These are phyloP conservation scores for Vanrija humicola DNA, from an alignment of 1,284 basidiomycete genomes.

Conservation along the genomic window DNA sequence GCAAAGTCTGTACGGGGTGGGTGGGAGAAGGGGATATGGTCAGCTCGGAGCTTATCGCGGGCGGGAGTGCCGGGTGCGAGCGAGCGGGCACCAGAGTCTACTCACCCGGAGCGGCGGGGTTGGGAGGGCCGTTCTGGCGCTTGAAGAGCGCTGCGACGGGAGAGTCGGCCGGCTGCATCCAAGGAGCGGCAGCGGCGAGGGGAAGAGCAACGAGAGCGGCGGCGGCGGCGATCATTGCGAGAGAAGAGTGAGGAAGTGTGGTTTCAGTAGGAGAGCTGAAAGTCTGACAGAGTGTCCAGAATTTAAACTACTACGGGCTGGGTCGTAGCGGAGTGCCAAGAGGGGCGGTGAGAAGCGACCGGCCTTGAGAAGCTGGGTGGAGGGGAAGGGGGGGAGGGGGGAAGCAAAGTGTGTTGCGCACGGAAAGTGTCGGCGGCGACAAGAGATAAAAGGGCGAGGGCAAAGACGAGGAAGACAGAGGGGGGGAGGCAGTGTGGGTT, in stretches of 20 bases:
- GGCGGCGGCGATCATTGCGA: neutral
- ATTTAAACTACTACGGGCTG: no score
- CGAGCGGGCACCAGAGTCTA: neutral
- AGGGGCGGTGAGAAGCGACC: no score
- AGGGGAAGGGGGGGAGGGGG: no score
- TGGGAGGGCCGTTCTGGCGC: constrained; percentile 9
- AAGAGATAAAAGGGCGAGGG: no score
- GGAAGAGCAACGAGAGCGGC: constrained; percentile 4
- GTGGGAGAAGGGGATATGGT: neutral
- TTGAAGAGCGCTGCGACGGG: constrained; percentile 21
- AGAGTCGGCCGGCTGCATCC: constrained; percentile 14
- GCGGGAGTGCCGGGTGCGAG: neutral
- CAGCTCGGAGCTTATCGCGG: neutral
- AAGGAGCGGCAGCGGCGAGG: constrained; percentile 2
- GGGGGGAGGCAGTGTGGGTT: no score
- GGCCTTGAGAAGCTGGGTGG: no score
- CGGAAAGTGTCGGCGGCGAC: no score
- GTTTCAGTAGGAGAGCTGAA: neutral
- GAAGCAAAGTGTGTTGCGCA: no score
- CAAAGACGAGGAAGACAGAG: no score
- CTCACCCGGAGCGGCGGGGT: constrained; percentile 14
- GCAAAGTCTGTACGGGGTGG: constrained; percentile 6
- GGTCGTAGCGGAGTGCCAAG: no score
- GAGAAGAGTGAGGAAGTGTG: neutral
- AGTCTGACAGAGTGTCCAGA: no score